These are phyloP conservation scores for Apiospora sp. DNA, from an alignment of 2,329 filamentous ascomycete genomes.

Conservation along the genomic window DNA sequence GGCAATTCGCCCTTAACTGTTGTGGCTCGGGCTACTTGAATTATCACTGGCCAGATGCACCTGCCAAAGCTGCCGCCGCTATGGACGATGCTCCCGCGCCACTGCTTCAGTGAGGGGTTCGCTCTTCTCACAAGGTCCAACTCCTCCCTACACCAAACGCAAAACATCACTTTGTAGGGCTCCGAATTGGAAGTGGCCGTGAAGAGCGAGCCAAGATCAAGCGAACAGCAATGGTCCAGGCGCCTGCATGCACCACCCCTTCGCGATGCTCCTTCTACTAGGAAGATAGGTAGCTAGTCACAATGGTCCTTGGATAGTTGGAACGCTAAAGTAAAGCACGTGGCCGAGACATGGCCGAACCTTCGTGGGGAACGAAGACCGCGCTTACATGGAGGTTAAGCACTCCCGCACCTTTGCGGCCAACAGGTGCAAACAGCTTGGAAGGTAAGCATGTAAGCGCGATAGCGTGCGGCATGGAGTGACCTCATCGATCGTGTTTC, in stretches of 20 bases:
- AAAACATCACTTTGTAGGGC: not conserved
- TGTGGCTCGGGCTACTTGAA: not conserved
- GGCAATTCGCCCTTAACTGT: not conserved
- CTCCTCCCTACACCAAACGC: not conserved
- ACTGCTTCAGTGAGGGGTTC: not conserved
- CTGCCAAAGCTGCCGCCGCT: not conserved
- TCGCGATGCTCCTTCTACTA: not conserved
- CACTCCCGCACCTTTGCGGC: not conserved
- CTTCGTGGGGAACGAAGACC: not conserved
- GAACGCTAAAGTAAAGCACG: not conserved
- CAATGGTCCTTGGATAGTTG: not conserved
- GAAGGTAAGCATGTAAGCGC: slow-evolving; percentile 2
- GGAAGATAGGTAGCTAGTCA: not conserved
- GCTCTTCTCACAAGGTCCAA: not conserved
- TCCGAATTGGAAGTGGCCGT: not conserved
- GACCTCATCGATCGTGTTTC: slow-evolving; percentile 4
- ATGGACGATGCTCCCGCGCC: not conserved
- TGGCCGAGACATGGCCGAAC: not conserved
- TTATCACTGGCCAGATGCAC: not conserved
- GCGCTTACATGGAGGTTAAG: not conserved
- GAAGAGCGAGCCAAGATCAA: not conserved
- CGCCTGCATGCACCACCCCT: not conserved
- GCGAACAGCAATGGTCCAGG: not conserved
- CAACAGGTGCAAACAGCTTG: not conserved
- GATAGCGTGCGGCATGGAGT: not conserved